These are phyloP conservation scores for Trypanosomatidae sp. DNA, from an alignment of 208 protist genomes.

Conservation along the genomic window DNA sequence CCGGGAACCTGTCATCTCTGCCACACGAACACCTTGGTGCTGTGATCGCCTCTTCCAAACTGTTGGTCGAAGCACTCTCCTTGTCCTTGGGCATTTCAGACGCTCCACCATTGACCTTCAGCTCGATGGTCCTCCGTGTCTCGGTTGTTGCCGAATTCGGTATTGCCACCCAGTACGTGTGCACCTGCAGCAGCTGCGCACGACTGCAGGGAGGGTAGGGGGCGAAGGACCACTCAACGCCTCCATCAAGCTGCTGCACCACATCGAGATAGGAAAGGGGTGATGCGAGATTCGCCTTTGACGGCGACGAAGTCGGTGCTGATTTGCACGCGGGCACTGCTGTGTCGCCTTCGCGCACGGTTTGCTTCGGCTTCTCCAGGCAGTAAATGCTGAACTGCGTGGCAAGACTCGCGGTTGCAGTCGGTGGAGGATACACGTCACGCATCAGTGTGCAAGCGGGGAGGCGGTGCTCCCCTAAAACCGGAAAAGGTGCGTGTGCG, in stretches of 20 bases:
- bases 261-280: constrained; percentile 13
- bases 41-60: background rate
- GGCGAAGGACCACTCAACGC: constrained; percentile 23
- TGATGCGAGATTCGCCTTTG: background rate
- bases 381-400: constrained; percentile 5
- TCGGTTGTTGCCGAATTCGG: background rate
- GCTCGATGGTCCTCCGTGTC: background rate
- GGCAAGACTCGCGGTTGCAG: background rate
- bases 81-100: background rate
- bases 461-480: background rate
- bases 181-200: constrained; percentile 44
- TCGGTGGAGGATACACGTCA: background rate
- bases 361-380: constrained; percentile 4
- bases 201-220: constrained; percentile 68
- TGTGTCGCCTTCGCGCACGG: background rate
- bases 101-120: background rate
- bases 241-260: constrained; percentile 14
- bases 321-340: background rate
- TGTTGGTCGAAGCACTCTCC: background rate
- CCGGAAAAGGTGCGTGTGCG: background rate
- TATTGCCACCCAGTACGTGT: constrained; percentile 46
- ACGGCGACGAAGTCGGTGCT: background rate
- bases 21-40: background rate
- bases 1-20: background rate
- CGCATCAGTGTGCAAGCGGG: background rate